Conservation (phyloP, 1,139 yeast species). For the Ogataea hybrid region DNA sequence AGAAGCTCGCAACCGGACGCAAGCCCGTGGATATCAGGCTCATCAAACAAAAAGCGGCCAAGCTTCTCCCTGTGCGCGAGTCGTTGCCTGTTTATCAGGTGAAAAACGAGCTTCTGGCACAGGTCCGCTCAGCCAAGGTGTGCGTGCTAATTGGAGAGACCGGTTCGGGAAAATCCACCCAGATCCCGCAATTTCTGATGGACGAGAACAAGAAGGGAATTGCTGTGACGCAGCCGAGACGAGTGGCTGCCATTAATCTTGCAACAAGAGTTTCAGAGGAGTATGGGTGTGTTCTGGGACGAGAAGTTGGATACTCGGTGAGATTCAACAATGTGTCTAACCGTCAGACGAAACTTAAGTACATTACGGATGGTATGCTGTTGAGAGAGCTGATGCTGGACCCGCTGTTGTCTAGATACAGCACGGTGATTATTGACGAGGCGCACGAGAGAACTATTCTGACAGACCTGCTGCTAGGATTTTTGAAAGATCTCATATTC, state of each 20-base stretch:
- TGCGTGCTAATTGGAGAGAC: constrained; percentile 92
- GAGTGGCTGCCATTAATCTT: constrained; percentile 95
- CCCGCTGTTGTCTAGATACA: constrained; percentile 58
- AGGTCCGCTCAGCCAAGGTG: constrained; percentile 57
- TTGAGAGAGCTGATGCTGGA: constrained; percentile 87
- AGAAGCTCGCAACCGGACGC: constrained; percentile 26
- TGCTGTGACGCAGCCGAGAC: constrained; percentile 95
- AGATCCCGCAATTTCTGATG: constrained; percentile 87
- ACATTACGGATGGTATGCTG: constrained; percentile 96
- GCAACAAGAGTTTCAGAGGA: constrained; percentile 94
- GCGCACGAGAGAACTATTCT: constrained; percentile 96
- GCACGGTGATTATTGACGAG: constrained; percentile 86
- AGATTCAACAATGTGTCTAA: constrained; percentile 66
- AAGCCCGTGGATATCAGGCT: constrained; percentile 15
- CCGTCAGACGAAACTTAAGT: constrained; percentile 66
- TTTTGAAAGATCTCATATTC: constrained; percentile 63
- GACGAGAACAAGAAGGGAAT: constrained; percentile 52
- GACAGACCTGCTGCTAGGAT: constrained; percentile 88
- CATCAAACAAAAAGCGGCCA: constrained; percentile 42
- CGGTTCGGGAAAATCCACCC: constrained; percentile 98
- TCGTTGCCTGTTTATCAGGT: constrained; percentile 77
- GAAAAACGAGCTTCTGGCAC: constrained; percentile 57
- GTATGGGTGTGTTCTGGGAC: constrained; percentile 72
- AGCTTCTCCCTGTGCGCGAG: constrained; percentile 50
- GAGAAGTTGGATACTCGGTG: constrained; percentile 91